Evolutionary conservation across 371 early-diverging fungal genomes (phyloP).

Genomic region (Rhizopus sp.): DNA sequence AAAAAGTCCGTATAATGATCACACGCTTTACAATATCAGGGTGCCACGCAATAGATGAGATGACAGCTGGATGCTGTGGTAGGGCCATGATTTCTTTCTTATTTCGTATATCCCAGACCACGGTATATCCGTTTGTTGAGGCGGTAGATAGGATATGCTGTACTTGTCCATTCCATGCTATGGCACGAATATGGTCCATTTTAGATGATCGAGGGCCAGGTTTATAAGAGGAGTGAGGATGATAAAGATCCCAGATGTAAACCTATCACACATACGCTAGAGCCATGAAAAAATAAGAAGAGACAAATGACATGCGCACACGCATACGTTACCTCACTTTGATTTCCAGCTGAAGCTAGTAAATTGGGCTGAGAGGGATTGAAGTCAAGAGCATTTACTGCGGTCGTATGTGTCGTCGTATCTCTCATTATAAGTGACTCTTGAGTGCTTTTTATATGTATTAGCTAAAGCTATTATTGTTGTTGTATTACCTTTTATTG

Average conservation of each 20-base stretch:
- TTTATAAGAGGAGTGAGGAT: constrained; percentile 82
- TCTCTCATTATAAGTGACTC: background rate
- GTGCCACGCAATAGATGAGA: constrained; percentile 93
- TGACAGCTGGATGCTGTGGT: constrained; percentile 59
- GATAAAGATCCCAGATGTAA: constrained; percentile 93
- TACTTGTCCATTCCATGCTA: constrained; percentile 94
- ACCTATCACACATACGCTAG: constrained; percentile 1
- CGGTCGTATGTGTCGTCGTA: constrained; percentile 68
- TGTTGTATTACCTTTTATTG: too few relatives aligned
- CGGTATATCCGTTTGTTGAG: constrained; percentile 89
- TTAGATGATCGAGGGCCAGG: constrained; percentile 87
- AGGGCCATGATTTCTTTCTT: constrained; percentile 86
- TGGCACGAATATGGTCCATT: constrained; percentile 85
- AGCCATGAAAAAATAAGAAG: constrained; percentile 3
- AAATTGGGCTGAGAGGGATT: constrained; percentile 84
- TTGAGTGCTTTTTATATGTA: too few relatives aligned
- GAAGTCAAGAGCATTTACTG: constrained; percentile 89
- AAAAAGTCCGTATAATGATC: background rate
- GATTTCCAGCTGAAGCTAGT: constrained; percentile 80
- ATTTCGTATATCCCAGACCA: constrained; percentile 94
- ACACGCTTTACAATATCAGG: constrained; percentile 74
- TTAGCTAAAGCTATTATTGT: too few relatives aligned
- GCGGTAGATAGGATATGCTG: constrained; percentile 93
- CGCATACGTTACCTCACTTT: background rate
- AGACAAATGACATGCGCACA: background rate